Percentiles rank a stretch among this genome's conserved stretches.
phyloP scores from a whole-genome alignment of 495 filamentous ascomycete species.

The Aspergillus diversus region DNA sequence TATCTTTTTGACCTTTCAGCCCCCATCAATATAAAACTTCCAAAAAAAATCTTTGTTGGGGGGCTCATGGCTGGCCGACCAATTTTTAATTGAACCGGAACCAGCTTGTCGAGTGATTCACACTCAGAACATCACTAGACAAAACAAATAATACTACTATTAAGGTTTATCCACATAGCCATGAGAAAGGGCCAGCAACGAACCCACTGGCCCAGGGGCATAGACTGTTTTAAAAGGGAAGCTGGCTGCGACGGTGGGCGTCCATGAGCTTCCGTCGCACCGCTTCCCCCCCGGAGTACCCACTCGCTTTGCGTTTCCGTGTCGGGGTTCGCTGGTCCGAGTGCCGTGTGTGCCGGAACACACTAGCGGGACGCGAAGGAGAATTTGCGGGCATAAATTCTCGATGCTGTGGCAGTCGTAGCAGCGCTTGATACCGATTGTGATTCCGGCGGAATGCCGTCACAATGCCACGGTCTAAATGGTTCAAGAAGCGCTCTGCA shows the following conservation, averaged over 20 bases:
- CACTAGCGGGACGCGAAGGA: constrained; percentile 47
- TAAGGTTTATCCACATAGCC: background rate
- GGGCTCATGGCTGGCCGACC: background rate
- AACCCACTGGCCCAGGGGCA: background rate
- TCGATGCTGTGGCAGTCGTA: constrained; percentile 60
- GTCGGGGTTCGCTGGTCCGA: constrained; percentile 48
- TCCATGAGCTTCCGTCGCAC: constrained; percentile 55
- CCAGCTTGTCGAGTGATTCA: background rate
- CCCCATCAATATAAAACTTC: constrained; percentile 7
- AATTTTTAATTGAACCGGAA: background rate
- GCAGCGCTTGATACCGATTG: constrained; percentile 68
- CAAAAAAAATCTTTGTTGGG: constrained; percentile 6
- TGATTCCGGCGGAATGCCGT: constrained; percentile 81
- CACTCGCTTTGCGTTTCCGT: constrained; percentile 47
- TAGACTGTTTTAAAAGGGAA: constrained; percentile 39
- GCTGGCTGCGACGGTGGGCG: constrained; percentile 44
- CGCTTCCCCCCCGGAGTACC: constrained; percentile 45
- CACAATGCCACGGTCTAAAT: constrained; percentile 70
- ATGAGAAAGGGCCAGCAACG: background rate
- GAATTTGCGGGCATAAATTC: constrained; percentile 56
- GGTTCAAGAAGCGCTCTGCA: constrained; percentile 63
- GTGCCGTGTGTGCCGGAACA: constrained; percentile 51
- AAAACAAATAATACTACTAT: constrained; percentile 2
- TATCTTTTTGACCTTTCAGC: constrained; percentile 6
- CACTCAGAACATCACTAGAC: background rate